Evolutionary conservation across 2,329 filamentous ascomycete species (phyloP), one percentile per base, ranked within the genome.

Genomic region (Podosphaera xanthii): DNA sequence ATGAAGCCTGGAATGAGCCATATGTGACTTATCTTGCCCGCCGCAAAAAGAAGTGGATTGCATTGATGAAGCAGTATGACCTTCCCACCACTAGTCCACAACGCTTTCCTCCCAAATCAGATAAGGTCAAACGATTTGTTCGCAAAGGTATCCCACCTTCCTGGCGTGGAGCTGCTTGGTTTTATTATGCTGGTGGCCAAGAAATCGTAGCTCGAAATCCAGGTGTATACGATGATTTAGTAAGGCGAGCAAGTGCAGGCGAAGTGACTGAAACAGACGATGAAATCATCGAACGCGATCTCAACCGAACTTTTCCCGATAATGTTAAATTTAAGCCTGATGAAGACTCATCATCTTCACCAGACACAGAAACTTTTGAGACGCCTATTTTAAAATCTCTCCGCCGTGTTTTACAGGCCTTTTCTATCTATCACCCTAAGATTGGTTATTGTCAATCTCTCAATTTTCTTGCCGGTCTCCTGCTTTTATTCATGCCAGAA

Each of bases 371-470:
- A 0, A 64, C 66, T 30, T 60, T 64, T 2, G 89, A 95, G 72
- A 87, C 86, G 0, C 76, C 80, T 10, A 87, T 95, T 66, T 84
- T 97, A 58, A 77, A 82, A 44, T 83, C 88, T 3, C 77, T 97
- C 6, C 84, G 91, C 36, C 82, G 88, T 48, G 88, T 97, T 0
- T 75, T 97, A 34, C 86, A 87, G 67, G 89, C 90, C 9, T 97
- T 96, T 70, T 83, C 91, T 1, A 78, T 95, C 49, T 87, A 95
- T 72, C 94, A 94, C 66, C 89, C 91, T 0, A 80, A 80, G 59
- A 94, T 96, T 64, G 91, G 91, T 12, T 97, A 97, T 71, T 97
- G 91, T 68, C 91, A 97, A 70, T 94, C 87, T 30, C 79, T 97
- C 36, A 97, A 97, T 71, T 97, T 97, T 71, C 79, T 97, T 57